Evolutionary conservation across 73 alveolate species (phyloP), one percentile per base, ranked within the genome.

Genomic region (Paramecium sexaurelia): DNA sequence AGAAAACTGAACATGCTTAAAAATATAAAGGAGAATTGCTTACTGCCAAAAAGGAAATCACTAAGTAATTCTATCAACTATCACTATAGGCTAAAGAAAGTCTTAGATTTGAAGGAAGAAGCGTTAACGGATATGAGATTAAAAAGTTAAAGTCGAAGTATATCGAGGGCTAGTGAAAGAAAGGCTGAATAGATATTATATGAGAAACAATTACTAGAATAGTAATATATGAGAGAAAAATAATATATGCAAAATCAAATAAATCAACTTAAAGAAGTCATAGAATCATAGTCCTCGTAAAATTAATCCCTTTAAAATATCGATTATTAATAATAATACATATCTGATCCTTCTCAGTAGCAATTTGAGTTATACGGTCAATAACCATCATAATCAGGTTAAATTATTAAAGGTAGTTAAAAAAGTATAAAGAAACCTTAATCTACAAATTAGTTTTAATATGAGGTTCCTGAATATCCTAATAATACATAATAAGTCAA

Each of bases 11-110:
- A 24, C 26, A 39, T 29, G 90, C 90, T 2, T 37, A 24, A 4
- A 41, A 78, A 61, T 78, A 78, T 43, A 78, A 78, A 39, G 90
- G 90, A 45, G 90, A 78, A 43, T 45, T 78, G 19, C 41, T 78
- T 24, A 78, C 90, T 29, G 90, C 90, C 15, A 78, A 78, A 45
- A 78, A 78, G 55, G 90, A 78, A 78, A 78, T 78, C 45, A 41
- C 43, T 1, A 78, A 45, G 90, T 78, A 78, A 0, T n/a, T 29
- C 19, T 41, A 24, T 9, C 20, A 43, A 10, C 35, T 41, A 24
- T 78, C 0, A 11, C 22, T 6, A 9, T 29, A 78, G 90, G 7
- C 26, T 78, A 1, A 39, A 41, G 73, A 39, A 45, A 78, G 55
- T 78, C 55, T 26, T 78, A 78, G 90, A 78, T 29, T 27, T 78